phyloP scores from a whole-genome alignment of 176 grass and related monocot species.

The Avena insularis region DNA sequence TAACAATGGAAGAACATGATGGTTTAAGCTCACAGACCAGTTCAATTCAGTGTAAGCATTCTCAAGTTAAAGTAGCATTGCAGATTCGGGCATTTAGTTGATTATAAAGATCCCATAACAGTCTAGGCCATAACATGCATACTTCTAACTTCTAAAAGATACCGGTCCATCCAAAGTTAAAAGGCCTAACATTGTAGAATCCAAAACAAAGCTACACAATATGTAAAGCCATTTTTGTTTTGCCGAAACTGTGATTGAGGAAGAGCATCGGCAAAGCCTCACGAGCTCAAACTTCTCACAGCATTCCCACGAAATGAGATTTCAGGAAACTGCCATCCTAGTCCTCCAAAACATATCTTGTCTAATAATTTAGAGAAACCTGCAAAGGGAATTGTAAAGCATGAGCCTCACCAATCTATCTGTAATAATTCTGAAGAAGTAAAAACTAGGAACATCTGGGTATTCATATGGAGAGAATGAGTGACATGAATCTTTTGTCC shows the following conservation, averaged over 20 bases:
- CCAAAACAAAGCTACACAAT: background rate
- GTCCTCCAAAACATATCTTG: background rate
- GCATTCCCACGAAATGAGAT: background rate
- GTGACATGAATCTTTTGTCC: background rate
- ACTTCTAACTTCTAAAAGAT: background rate
- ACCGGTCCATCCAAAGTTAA: background rate
- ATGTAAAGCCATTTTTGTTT: background rate
- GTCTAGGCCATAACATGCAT: background rate
- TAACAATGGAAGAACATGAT: background rate
- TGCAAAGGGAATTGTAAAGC: background rate
- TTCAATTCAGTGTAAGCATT: background rate
- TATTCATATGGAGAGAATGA: background rate
- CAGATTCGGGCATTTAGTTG: background rate
- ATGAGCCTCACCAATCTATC: background rate
- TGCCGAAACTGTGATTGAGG: background rate
- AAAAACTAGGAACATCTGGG: background rate
- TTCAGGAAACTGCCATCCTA: conserved; percentile 2
- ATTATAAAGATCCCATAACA: background rate
- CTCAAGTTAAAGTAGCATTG: background rate
- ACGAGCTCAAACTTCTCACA: background rate
- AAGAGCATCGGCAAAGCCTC: background rate
- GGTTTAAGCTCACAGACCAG: background rate
- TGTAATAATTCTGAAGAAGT: background rate
- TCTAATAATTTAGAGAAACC: background rate
- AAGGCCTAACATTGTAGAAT: background rate